These are phyloP conservation scores for Penicillium diatomitis DNA, from an alignment of 495 filamentous ascomycete genomes.

Conservation along the genomic window DNA sequence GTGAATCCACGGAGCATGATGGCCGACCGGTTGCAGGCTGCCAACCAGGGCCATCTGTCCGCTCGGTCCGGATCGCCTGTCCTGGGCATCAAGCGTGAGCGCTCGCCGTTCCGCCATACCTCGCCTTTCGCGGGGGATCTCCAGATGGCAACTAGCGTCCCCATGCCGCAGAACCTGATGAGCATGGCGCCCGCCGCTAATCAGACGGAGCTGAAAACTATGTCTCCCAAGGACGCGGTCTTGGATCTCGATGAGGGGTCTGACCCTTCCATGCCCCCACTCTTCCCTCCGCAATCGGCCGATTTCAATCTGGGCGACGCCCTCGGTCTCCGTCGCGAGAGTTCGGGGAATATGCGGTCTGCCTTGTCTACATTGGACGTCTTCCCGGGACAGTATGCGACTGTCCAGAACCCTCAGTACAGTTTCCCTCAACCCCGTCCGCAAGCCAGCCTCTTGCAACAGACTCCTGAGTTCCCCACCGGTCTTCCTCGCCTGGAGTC, in stretches of 20 bases:
- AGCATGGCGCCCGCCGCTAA: constrained; percentile 13
- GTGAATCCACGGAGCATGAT: constrained; percentile 55
- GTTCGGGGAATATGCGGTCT: constrained; percentile 38
- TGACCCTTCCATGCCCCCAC: constrained; percentile 50
- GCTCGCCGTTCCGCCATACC: constrained; percentile 72
- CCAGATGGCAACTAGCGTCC: constrained; percentile 32
- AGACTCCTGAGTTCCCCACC: constrained; percentile 50
- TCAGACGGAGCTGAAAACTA: constrained; percentile 59
- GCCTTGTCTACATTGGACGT: constrained; percentile 31
- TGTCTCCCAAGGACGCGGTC: constrained; percentile 90
- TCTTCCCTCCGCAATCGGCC: constrained; percentile 51
- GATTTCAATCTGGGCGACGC: constrained; percentile 35
- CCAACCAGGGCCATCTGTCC: constrained; percentile 61
- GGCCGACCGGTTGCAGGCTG: constrained; percentile 64
- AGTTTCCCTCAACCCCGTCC: constrained; percentile 35
- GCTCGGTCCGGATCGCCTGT: constrained; percentile 50
- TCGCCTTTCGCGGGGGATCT: constrained; percentile 54
- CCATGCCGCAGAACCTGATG: constrained; percentile 29
- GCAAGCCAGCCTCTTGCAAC: constrained; percentile 31
- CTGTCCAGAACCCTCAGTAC: constrained; percentile 19
- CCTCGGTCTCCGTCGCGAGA: constrained; percentile 33
- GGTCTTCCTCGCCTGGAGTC: constrained; percentile 58
- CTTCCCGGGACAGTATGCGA: constrained; percentile 33
- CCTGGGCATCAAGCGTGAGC: constrained; percentile 49
- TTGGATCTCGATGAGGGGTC: constrained; percentile 73